Conservation (phyloP, 495 filamentous ascomycete genomes). For the Umbilicaria muhlenbergii region DNA sequence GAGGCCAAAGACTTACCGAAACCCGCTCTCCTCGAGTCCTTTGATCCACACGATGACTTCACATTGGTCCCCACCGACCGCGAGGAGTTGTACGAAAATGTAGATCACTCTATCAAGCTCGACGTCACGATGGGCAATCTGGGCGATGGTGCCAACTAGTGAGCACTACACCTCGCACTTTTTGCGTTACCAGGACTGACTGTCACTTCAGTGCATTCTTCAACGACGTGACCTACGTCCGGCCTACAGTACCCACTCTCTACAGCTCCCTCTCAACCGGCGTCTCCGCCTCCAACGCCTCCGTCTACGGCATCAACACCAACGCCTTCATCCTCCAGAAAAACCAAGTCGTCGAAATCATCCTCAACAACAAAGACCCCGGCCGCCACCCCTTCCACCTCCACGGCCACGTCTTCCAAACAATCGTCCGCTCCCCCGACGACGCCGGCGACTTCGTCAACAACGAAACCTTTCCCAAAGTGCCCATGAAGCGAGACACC, state of each 20-base stretch:
- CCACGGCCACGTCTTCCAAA: slow-evolving; percentile 67
- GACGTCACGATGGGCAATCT: slow-evolving; percentile 58
- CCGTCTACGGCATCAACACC: slow-evolving; percentile 52
- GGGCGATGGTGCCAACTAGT: slow-evolving; percentile 63
- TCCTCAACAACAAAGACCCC: slow-evolving; percentile 58
- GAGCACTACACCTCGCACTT: slow-evolving; percentile 9
- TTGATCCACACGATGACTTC: slow-evolving; percentile 60
- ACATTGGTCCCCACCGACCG: slow-evolving; percentile 50
- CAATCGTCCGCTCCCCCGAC: slow-evolving; percentile 35
- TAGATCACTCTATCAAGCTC: slow-evolving; percentile 45
- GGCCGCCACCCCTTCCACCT: slow-evolving; percentile 71
- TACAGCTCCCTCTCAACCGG: slow-evolving; percentile 53
- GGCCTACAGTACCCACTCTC: slow-evolving; percentile 56
- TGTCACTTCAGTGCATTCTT: slow-evolving; percentile 45
- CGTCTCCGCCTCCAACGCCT: slow-evolving; percentile 38
- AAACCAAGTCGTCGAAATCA: slow-evolving; percentile 51
- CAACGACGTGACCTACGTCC: slow-evolving; percentile 54
- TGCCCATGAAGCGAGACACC: slow-evolving; percentile 44
- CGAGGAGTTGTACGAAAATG: slow-evolving; percentile 34
- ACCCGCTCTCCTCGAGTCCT: slow-evolving; percentile 34
- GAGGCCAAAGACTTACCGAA: slow-evolving; percentile 31
- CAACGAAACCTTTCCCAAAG: slow-evolving; percentile 21
- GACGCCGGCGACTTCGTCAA: slow-evolving; percentile 31
- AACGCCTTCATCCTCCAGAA: slow-evolving; percentile 49
- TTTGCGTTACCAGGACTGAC: not conserved